Conservation (phyloP, 306 rosid species). For the Citrullus amarus region DNA sequence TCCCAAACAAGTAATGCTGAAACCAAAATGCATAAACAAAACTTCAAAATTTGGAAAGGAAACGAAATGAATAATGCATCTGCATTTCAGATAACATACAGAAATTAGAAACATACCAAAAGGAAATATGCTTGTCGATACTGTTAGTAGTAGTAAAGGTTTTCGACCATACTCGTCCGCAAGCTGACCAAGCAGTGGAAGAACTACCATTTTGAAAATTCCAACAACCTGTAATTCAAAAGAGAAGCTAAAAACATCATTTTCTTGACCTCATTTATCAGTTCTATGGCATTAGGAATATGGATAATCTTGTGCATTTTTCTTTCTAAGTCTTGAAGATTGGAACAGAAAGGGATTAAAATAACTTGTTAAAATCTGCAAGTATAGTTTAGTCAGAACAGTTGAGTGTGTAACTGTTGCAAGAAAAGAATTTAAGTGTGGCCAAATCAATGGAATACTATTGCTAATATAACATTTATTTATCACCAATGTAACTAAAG, state of each 20-base stretch:
- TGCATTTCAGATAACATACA: neutral
- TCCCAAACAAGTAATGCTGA: conserved; percentile 40
- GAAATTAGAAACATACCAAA: conserved; percentile 31
- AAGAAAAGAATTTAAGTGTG: neutral
- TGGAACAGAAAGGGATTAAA: neutral
- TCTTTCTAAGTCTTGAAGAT: neutral
- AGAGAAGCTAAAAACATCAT: neutral
- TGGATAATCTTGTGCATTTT: neutral
- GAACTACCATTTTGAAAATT: conserved; percentile 63
- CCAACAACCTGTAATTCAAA: conserved; percentile 43
- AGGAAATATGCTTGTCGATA: conserved; percentile 50
- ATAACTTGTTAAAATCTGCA: neutral
- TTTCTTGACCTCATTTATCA: neutral
- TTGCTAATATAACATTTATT: neutral
- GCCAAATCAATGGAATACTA: neutral
- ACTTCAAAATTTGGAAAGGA: neutral
- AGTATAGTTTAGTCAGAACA: neutral
- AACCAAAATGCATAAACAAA: neutral
- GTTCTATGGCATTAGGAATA: neutral
- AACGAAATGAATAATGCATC: neutral
- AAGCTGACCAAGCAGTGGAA: conserved; percentile 76
- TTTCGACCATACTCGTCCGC: conserved; percentile 81
- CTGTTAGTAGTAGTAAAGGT: conserved; percentile 51
- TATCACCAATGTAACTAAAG: neutral
- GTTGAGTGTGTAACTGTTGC: neutral